These are phyloP conservation scores for Russula lepida DNA, from an alignment of 768 basidiomycete species.

Conservation along the genomic window DNA sequence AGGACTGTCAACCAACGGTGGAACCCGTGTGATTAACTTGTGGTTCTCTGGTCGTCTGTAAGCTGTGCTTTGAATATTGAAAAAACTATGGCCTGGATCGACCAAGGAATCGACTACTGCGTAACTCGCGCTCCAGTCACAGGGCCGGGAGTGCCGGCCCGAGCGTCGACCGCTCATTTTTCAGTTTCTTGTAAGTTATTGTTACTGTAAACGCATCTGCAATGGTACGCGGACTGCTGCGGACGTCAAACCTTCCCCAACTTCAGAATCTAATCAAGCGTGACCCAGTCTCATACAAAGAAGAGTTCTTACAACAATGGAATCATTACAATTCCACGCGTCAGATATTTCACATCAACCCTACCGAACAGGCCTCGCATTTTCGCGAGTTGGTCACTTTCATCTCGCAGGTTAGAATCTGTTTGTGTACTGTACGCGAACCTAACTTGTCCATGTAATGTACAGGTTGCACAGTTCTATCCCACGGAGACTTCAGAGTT, in stretches of 20 bases:
- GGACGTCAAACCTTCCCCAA: conserved; percentile 87
- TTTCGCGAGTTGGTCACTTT: conserved; percentile 87
- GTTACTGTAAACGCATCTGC: not conserved
- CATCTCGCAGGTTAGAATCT: conserved; percentile 61
- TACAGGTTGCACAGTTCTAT: conserved; percentile 84
- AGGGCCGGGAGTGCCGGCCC: not conserved
- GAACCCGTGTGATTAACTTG: too few species aligned
- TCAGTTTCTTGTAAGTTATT: too few species aligned
- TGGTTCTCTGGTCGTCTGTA: too few species aligned
- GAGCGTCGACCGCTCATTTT: not conserved
- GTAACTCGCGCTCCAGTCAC: too few species aligned
- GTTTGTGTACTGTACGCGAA: not conserved
- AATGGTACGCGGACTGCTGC: conserved; percentile 63
- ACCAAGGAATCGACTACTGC: too few species aligned
- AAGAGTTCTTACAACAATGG: conserved; percentile 96
- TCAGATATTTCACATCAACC: conserved; percentile 74
- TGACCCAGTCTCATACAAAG: conserved; percentile 81
- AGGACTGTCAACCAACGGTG: too few species aligned
- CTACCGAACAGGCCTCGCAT: conserved; percentile 76
- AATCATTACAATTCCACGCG: conserved; percentile 86
- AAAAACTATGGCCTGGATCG: too few species aligned
- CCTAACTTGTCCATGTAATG: not conserved
- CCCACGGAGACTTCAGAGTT: conserved; percentile 85
- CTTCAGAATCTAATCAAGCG: conserved; percentile 96
- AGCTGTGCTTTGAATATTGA: too few species aligned